Percentiles rank a stretch among this genome's conserved stretches.
Evolutionary conservation across 192 early-diverging fungal genomes (phyloP).

Genomic region (Haplosporangium gracile): DNA sequence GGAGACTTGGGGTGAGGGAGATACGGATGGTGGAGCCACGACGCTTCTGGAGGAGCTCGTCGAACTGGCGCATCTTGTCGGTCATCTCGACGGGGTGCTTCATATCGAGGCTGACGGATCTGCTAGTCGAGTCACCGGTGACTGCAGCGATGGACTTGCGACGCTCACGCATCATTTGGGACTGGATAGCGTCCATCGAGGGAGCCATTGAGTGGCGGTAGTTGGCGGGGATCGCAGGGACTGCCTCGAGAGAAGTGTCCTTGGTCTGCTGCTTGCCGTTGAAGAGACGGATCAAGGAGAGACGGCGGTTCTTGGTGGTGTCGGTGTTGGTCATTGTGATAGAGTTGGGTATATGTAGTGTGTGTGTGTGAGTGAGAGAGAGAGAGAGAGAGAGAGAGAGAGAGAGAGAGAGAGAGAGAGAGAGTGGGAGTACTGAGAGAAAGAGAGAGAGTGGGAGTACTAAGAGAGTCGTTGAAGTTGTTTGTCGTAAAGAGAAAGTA

Average conservation of each 20-base stretch:
- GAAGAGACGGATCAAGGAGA: slow-evolving; percentile 45
- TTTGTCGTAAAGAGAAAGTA: background rate
- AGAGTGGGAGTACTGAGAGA: no score
- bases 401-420: background rate
- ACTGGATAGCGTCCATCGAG: slow-evolving; percentile 41
- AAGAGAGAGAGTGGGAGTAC: background rate
- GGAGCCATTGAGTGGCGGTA: slow-evolving; percentile 53
- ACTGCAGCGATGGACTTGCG: slow-evolving; percentile 51
- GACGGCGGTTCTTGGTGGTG: slow-evolving; percentile 34
- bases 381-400: background rate
- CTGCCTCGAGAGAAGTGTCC: background rate
- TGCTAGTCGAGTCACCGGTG: slow-evolving; percentile 10
- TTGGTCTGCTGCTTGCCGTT: slow-evolving; percentile 22
- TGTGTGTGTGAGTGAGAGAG: background rate
- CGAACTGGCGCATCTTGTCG: slow-evolving; percentile 61
- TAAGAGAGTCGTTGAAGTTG: background rate
- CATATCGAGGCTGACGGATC: slow-evolving; percentile 46
- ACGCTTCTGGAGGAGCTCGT: slow-evolving; percentile 56
- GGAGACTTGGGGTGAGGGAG: slow-evolving; percentile 47
- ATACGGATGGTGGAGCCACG: slow-evolving; percentile 55
- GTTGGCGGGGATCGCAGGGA: slow-evolving; percentile 29
- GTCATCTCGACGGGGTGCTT: slow-evolving; percentile 48
- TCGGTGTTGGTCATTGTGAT: background rate
- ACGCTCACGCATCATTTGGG: slow-evolving; percentile 39
- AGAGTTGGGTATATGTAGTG: slow-evolving; percentile 1